Conservation (phyloP, 2,329 filamentous ascomycete genomes). For the Phymatotrichopsis omnivora region DNA sequence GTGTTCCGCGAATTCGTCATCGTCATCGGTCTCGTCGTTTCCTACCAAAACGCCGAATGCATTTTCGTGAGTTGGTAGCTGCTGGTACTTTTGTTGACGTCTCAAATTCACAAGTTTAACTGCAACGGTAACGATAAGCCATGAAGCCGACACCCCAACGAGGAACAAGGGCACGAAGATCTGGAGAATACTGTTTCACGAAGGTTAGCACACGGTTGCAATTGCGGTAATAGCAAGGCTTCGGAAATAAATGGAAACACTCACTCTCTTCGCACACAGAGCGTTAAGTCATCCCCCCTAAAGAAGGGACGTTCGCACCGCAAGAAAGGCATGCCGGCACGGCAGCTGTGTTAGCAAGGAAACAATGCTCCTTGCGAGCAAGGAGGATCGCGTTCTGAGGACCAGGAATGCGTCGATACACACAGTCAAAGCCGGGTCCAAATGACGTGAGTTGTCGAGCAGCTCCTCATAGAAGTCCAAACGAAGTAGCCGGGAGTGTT, state of each 20-base stretch:
- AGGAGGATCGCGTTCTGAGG: too few species aligned
- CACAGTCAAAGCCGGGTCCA: too few species aligned
- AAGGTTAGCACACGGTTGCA: conserved; percentile 4
- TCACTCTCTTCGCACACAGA: conserved; percentile 50
- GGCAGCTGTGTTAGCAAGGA: too few species aligned
- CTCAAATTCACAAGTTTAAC: conserved; percentile 18
- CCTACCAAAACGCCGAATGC: conserved; percentile 2
- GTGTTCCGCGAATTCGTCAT: conserved; percentile 42
- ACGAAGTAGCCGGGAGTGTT: too few species aligned
- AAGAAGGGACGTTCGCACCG: conserved; percentile 50
- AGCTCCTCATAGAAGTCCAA: too few species aligned
- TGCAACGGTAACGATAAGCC: conserved; percentile 41
- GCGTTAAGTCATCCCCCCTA: conserved; percentile 51
- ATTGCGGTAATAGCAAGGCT: conserved; percentile 1
- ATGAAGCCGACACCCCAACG: conserved; percentile 58
- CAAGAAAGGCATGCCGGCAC: conserved; percentile 25
- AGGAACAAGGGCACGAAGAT: conserved; percentile 66
- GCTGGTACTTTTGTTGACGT: conserved; percentile 13
- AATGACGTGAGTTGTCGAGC: too few species aligned
- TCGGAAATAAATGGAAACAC: conserved; percentile 24
- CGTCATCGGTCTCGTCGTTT: conserved; percentile 42
- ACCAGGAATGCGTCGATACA: too few species aligned
- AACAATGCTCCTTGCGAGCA: too few species aligned
- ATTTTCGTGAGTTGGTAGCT: conserved; percentile 19
- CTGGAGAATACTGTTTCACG: conserved; percentile 58